Evolutionary conservation across 441 rosid genomes (phyloP).

Genomic region (Arabidopsis hybrid): DNA sequence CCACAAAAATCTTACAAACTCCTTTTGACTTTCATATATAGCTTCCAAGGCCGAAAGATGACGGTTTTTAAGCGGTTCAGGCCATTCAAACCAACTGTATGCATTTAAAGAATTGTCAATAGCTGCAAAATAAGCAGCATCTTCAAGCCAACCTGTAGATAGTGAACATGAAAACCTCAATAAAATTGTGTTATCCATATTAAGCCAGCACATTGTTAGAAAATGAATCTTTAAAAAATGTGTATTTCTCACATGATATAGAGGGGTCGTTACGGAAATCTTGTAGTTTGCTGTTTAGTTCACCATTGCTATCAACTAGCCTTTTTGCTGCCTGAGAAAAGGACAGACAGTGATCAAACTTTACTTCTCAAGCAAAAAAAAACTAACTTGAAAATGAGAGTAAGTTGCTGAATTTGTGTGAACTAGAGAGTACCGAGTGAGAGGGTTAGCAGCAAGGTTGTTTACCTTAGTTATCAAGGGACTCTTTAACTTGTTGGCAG

Average conservation of each 20-base stretch:
- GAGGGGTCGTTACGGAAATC: conserved; percentile 65
- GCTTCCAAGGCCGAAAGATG: conserved; percentile 93
- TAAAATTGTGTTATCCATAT: conserved; percentile 15
- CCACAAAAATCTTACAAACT: conserved; percentile 68
- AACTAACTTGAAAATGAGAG: background rate
- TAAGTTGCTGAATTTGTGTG: background rate
- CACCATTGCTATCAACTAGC: conserved; percentile 67
- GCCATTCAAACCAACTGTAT: conserved; percentile 91
- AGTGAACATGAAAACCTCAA: conserved; percentile 11
- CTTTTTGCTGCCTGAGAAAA: conserved; percentile 82
- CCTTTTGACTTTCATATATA: conserved; percentile 71
- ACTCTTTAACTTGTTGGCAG: conserved; percentile 67
- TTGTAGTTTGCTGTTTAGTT: conserved; percentile 67
- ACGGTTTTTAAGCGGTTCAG: conserved; percentile 76
- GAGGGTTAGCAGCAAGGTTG: background rate
- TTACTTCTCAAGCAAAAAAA: conserved; percentile 9
- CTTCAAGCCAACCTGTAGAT: conserved; percentile 92
- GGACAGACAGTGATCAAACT: conserved; percentile 16
- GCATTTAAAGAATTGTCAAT: conserved; percentile 66
- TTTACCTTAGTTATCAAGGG: conserved; percentile 82
- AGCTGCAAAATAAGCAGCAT: conserved; percentile 97
- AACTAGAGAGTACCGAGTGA: background rate
- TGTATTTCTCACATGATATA: conserved; percentile 67
- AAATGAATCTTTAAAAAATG: background rate
- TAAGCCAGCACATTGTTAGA: background rate